Evolutionary conservation across 345 rosid species (phyloP), one percentile per base, ranked within the genome.

Genomic region (Crucihimalaya himalaica): DNA sequence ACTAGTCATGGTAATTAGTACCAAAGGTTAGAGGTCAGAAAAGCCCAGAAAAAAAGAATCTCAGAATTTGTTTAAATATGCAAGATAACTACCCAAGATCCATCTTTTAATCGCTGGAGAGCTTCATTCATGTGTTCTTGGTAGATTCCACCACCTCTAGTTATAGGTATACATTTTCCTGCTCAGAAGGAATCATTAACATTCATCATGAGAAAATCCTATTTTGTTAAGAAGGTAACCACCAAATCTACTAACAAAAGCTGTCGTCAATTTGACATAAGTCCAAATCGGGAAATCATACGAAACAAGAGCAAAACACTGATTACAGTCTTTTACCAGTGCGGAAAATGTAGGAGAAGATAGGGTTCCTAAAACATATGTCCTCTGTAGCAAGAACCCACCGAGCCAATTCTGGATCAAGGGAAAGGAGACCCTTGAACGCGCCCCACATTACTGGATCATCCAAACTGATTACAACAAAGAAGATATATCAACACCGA

Each of bases 141-240:
- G 77, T 84, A 89, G 76, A 94, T 89, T 67, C 97, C 97, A 71
- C 78, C 95, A 70, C 97, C 97, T 82, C 96, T 88, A 71, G 88
- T 89, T 68, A 91, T 88, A 62, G 97, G 98, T 73, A 94, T 89
- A 78, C 98, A 94, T 83, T 94, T 91, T n/a, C 97, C 98, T 94
- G 90, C 83, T 19, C 60, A 54, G 19, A 53, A 42, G 20, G 34
- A 66, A 58, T 29, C 39, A 16, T n/a, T 21, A 63, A 47, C 46
- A 63, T 62, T 53, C 68, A 59, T 19, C 55, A 19, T 20, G 42
- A 65, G 54, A 21, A 13, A 54, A 8, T 39, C 18, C 5, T 47
- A 7, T 8, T 37, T 19, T 35, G 43, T 50, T 5, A 61, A 37
- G 31, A 47, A 66, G 31, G 31, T 15, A 66, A 66, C 43, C 32